These are phyloP conservation scores for Eimeria brunetti DNA, from an alignment of 169 alveolate genomes.

Conservation along the genomic window DNA sequence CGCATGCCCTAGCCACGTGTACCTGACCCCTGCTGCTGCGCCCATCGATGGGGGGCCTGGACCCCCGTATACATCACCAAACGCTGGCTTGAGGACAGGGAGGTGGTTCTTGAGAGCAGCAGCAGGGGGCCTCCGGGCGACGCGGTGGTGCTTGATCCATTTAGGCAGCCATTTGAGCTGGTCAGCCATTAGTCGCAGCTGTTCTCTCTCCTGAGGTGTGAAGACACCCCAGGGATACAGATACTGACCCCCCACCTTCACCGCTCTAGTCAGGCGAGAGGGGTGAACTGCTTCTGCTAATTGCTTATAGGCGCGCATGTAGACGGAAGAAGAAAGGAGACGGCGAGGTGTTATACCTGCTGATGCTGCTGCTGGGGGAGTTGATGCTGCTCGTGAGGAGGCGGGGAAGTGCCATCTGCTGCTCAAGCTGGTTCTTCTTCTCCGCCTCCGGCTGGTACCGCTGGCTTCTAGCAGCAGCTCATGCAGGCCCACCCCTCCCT, in stretches of 20 bases:
- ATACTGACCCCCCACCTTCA: slow-evolving; percentile 66
- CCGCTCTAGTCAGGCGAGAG: slow-evolving; percentile 60
- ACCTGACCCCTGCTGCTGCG: slow-evolving; percentile 35
- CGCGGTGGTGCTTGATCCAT: slow-evolving; percentile 67
- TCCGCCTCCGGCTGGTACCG: background rate
- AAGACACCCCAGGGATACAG: slow-evolving; percentile 72
- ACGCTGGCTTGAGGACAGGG: slow-evolving; percentile 51
- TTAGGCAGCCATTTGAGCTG: slow-evolving; percentile 75
- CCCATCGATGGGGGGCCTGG: slow-evolving; percentile 44
- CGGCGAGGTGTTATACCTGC: slow-evolving; percentile 12
- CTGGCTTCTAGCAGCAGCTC: slow-evolving; percentile 16
- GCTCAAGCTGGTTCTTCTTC: background rate
- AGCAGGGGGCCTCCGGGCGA: slow-evolving; percentile 20
- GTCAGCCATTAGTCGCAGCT: slow-evolving; percentile 51
- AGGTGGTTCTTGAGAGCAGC: background rate
- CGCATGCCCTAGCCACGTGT: slow-evolving; percentile 78
- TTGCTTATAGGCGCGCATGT: background rate
- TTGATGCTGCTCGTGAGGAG: background rate
- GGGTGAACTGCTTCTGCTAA: slow-evolving; percentile 35
- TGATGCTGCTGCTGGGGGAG: background rate
- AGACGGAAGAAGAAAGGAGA: background rate
- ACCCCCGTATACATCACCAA: slow-evolving; percentile 68
- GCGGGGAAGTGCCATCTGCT: background rate
- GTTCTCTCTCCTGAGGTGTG: slow-evolving; percentile 45
- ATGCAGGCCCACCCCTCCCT: slow-evolving; percentile 32